phyloP scores from a whole-genome alignment of 306 rosid species.

The Gleditsia sinensis region DNA sequence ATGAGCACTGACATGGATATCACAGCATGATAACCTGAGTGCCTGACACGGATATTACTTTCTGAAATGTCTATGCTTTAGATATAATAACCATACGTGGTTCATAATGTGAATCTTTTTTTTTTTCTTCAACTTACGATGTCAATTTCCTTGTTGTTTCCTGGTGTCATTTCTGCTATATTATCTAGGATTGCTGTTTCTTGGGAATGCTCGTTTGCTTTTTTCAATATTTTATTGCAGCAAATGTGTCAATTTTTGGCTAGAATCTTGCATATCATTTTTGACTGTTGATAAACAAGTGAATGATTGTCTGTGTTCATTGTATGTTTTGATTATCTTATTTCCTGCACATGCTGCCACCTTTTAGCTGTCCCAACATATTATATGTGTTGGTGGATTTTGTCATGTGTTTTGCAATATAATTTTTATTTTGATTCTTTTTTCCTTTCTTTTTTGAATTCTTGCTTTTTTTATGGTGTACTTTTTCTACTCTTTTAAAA shows the following conservation, averaged over 20 bases:
- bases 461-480: neutral
- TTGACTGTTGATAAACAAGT: constrained; percentile 39
- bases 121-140: neutral
- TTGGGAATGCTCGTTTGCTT: constrained; percentile 14
- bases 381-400: constrained; percentile 27
- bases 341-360: constrained; percentile 55
- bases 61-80: no score
- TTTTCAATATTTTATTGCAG: constrained; percentile 6
- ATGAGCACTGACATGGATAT: no score
- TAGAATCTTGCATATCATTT: constrained; percentile 39
- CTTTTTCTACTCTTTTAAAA: neutral
- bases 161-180: constrained; percentile 16
- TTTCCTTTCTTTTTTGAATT: neutral
- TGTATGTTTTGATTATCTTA: constrained; percentile 45
- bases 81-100: neutral
- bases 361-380: constrained; percentile 38
- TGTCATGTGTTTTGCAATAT: constrained; percentile 49
- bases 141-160: neutral
- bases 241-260: constrained; percentile 39
- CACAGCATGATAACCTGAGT: no score
- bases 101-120: neutral
- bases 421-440: neutral
- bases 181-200: constrained; percentile 24
- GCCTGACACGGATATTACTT: no score
- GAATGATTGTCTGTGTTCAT: constrained; percentile 55